phyloP scores from a whole-genome alignment of 2,329 filamentous ascomycete species.

The Aspergillus proliferans region DNA sequence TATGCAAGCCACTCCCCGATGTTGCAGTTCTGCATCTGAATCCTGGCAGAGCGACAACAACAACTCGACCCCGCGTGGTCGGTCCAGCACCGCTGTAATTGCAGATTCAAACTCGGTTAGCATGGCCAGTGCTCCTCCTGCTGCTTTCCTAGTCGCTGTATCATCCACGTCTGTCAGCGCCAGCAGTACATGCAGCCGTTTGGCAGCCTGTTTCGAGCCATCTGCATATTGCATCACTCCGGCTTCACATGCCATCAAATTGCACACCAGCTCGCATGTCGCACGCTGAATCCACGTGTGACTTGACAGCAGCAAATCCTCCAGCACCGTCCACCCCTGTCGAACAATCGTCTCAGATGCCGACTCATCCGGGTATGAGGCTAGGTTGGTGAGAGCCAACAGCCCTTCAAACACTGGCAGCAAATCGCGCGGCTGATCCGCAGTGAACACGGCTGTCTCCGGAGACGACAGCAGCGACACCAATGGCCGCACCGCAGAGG shows the following conservation, averaged over 20 bases:
- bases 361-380: conserved; percentile 50
- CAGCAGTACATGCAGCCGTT: conserved; percentile 74
- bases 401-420: conserved; percentile 85
- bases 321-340: conserved; percentile 66
- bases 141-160: conserved; percentile 68
- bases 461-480: conserved; percentile 65
- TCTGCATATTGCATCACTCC: conserved; percentile 44
- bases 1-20: conserved; percentile 68
- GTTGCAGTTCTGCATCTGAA: conserved; percentile 46
- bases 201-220: conserved; percentile 58
- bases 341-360: conserved; percentile 67
- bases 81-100: conserved; percentile 62
- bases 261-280: conserved; percentile 83
- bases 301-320: conserved; percentile 73
- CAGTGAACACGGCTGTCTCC: conserved; percentile 47
- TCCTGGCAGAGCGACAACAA: conserved; percentile 76
- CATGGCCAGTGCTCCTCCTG: conserved; percentile 81
- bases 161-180: conserved; percentile 86
- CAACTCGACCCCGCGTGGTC: conserved; percentile 67
- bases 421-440: conserved; percentile 60
- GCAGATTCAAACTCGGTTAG: conserved; percentile 72
- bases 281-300: conserved; percentile 75
- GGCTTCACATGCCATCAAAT: conserved; percentile 53
- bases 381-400: conserved; percentile 89
- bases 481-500: conserved; percentile 76